These are phyloP conservation scores for Astragalus glycyphyllos DNA, from an alignment of 306 rosid genomes.

Conservation along the genomic window DNA sequence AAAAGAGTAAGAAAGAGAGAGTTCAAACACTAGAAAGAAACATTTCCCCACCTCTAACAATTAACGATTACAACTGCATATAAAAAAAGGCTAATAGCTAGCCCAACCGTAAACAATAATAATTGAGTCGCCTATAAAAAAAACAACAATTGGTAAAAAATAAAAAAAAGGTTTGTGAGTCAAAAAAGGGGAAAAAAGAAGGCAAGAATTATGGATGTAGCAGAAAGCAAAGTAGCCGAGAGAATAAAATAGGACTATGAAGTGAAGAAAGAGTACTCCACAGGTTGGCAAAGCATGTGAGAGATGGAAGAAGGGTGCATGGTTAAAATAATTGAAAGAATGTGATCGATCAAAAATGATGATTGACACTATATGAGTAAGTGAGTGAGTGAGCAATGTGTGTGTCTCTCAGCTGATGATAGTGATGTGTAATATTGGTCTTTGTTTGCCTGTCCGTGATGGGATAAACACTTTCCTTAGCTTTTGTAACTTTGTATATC, in stretches of 20 bases:
- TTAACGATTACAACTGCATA: too few relatives aligned
- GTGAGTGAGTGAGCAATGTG: neutral
- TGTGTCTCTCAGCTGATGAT: conserved; percentile 28
- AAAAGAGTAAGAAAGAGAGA: too few relatives aligned
- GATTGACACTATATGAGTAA: neutral
- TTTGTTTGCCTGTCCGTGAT: conserved; percentile 39
- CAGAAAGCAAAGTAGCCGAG: too few relatives aligned
- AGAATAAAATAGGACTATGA: conserved; percentile 15
- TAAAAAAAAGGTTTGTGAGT: too few relatives aligned
- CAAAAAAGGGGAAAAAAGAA: too few relatives aligned
- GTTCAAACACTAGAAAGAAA: too few relatives aligned
- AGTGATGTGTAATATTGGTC: conserved; percentile 36
- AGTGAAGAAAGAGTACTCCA: conserved; percentile 36
- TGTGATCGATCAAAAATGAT: conserved; percentile 40
- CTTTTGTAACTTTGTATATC: conserved; percentile 54
- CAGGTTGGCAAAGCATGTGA: conserved; percentile 58
- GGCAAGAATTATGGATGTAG: too few relatives aligned
- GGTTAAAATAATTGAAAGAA: neutral
- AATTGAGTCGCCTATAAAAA: too few relatives aligned
- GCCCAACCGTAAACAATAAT: too few relatives aligned
- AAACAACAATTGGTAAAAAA: too few relatives aligned
- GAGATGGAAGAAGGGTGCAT: neutral
- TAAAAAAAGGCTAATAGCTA: too few relatives aligned
- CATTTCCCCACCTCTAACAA: too few relatives aligned
- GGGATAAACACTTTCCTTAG: conserved; percentile 9